Evolutionary conservation across 495 filamentous ascomycete species (phyloP), one percentile per base, ranked within the genome.

Genomic region (Penicillium cosmopolitanum): DNA sequence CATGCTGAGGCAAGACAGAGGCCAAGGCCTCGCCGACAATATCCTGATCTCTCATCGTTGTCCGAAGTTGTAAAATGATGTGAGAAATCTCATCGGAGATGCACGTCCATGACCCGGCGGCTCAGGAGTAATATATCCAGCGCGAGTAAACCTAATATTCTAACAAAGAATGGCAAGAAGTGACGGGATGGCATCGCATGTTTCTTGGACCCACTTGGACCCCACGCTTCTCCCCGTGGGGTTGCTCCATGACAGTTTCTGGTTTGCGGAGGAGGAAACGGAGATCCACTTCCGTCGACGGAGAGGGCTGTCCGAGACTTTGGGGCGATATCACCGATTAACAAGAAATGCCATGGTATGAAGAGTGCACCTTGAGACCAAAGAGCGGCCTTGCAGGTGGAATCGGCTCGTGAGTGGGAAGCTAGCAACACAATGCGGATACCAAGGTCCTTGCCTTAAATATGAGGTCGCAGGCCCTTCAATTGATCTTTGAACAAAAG

Each of bases 1-100:
- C 52, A 38, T 71, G 56, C 40, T 69, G 55, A 16, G 77, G 77
- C 4, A 78, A 51, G 10, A 78, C 73, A 34, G 55, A 57, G 46
- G 61, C 58, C 33, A 67, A 21, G 1, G 58, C 60, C 21, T 56
- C 60, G 16, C 63, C 63, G 50, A 66, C 63, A 44, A 66, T 66
- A 33, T 62, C 58, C 47, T 66, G 58, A 46, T 66, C 38, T 46
- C 60, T 66, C 63, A 66, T 66, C 15, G 12, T 60, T 7, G 13
- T 16, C 33, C n/a, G 11, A n/a, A 44, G n/a, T 3, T 16, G 42
- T n/a, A 12, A 38, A 19, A 44, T 10, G 8, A 18, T 5, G 6
- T 21, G 50, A 19, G 6, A 18, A 9, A 36, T 51, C 28, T 16
- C n/a, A 50, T 33, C 47, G 15, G 50, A 51, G 28, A 35, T 51